These are phyloP conservation scores for Zygosaccharomyces lentus DNA, from an alignment of 805 yeast species.

Conservation along the genomic window DNA sequence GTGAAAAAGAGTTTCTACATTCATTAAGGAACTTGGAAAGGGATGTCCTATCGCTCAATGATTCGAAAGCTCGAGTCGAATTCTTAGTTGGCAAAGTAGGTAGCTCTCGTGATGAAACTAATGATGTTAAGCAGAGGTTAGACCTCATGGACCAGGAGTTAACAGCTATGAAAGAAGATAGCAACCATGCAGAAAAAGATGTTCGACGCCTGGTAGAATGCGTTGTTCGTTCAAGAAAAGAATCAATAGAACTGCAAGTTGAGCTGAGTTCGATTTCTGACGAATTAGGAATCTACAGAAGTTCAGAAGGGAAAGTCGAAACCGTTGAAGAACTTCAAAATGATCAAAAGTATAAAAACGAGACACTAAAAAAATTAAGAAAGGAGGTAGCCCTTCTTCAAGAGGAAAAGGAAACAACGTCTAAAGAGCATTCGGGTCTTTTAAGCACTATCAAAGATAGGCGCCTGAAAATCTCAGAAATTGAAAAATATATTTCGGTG, in stretches of 20 bases:
- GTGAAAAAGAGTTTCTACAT: slow-evolving; percentile 32
- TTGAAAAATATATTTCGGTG: slow-evolving; percentile 21
- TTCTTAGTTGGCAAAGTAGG: slow-evolving; percentile 12
- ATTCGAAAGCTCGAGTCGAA: slow-evolving; percentile 10
- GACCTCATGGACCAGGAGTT: slow-evolving; percentile 30
- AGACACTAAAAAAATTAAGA: slow-evolving; percentile 21
- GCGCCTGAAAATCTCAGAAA: slow-evolving; percentile 17
- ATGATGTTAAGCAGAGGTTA: slow-evolving; percentile 21
- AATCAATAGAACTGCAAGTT: slow-evolving; percentile 19
- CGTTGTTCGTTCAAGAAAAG: slow-evolving; percentile 26
- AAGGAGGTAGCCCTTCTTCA: slow-evolving; percentile 25
- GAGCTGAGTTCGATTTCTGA: slow-evolving; percentile 25
- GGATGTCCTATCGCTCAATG: slow-evolving; percentile 19
- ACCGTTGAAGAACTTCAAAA: slow-evolving; percentile 29
- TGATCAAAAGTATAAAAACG: slow-evolving; percentile 22
- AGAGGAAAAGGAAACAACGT: slow-evolving; percentile 23
- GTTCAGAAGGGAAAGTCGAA: slow-evolving; percentile 19
- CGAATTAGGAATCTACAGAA: slow-evolving; percentile 25
- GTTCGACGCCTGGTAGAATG: slow-evolving; percentile 32
- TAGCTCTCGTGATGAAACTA: slow-evolving; percentile 4
- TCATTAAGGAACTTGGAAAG: slow-evolving; percentile 20
- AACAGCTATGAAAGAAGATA: slow-evolving; percentile 16
- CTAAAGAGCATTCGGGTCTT: slow-evolving; percentile 21
- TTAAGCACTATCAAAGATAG: slow-evolving; percentile 24
- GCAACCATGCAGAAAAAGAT: slow-evolving; percentile 18